Evolutionary conservation across 2,329 filamentous ascomycete species (phyloP), one percentile per base, ranked within the genome.

Genomic region (Hypoxylon sp.): DNA sequence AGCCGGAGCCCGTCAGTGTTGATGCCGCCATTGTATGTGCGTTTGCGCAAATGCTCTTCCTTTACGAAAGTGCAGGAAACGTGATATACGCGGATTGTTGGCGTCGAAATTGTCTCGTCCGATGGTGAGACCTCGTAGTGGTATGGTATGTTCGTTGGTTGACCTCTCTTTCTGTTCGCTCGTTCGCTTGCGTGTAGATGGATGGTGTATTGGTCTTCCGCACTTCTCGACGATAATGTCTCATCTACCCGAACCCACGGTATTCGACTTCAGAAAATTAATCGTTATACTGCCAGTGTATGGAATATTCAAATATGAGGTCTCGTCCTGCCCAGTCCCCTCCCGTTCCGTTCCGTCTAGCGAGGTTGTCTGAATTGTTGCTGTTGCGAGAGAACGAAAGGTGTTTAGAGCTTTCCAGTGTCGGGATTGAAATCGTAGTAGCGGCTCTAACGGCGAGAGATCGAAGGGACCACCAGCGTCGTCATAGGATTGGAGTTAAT

Each of bases 1-100:
- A 85, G 67, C 76, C 74, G 25, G 74, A 79, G 45, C 80, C 79
- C 60, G 74, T 77, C 66, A 78, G 81, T 23, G 78, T 73, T 50
- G 80, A 75, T 28, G 69, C 80, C 19, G 77, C 78, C 77, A 81
- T 82, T 38, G 59, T 73, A 19, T 14, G 17, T 25, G 19, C 17
- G 41, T 63, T 43, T 23, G 34, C 11, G 34, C 11, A 49, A 23
- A 17, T 25, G 41, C 46, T 51, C 28, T 34, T 7, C 13, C 45
- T 13, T 14, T 45, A n/a, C 19, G 2, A 19, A 25, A 34, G 11
- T 3, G 13, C 9, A 7, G 46, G 14, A 21, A 13, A 53, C 3
- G 17, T n/a, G 30, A 51, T 19, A 48, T 23, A 30, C 3, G 43
- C 11, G 14, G 9, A 17, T 17, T 6, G 23, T 36, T 5, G 34